phyloP scores from a whole-genome alignment of 116 monocot genomes.

The Dioscorea cayenensis region DNA sequence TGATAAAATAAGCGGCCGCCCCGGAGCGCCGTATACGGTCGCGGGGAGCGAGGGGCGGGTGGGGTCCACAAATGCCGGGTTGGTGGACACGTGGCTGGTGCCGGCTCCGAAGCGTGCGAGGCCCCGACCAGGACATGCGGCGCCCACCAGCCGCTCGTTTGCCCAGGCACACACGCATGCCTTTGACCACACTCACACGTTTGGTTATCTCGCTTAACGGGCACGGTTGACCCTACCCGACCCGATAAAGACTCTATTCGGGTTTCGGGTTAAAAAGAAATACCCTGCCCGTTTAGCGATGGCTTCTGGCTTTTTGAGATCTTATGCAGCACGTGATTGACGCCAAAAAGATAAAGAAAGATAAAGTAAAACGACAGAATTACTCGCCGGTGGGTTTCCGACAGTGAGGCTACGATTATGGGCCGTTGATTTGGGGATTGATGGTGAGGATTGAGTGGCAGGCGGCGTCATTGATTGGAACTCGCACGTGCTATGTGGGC shows the following conservation, averaged over 20 bases:
- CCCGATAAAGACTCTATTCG: too few relatives aligned
- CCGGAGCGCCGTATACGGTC: conserved; percentile 1
- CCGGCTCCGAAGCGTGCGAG: neutral
- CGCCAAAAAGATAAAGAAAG: too few relatives aligned
- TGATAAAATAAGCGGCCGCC: neutral
- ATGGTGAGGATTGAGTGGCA: neutral
- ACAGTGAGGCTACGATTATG: neutral
- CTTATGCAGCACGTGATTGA: too few relatives aligned
- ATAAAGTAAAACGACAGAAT: neutral
- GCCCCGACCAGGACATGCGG: neutral
- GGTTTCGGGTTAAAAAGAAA: too few relatives aligned
- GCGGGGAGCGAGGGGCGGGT: neutral
- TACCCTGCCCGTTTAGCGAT: too few relatives aligned
- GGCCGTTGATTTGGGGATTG: neutral
- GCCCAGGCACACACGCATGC: neutral
- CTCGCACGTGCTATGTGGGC: neutral
- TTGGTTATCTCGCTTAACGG: too few relatives aligned
- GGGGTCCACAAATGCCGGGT: neutral
- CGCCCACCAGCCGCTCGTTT: conserved; percentile 1
- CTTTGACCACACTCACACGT: neutral
- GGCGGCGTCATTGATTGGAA: neutral
- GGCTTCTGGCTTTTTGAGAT: too few relatives aligned
- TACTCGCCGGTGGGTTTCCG: conserved; percentile 3
- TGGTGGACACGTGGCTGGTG: neutral
- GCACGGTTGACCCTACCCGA: neutral